These are phyloP conservation scores for Plantago rigida DNA, from an alignment of 305 asterid genomes.

Conservation along the genomic window DNA sequence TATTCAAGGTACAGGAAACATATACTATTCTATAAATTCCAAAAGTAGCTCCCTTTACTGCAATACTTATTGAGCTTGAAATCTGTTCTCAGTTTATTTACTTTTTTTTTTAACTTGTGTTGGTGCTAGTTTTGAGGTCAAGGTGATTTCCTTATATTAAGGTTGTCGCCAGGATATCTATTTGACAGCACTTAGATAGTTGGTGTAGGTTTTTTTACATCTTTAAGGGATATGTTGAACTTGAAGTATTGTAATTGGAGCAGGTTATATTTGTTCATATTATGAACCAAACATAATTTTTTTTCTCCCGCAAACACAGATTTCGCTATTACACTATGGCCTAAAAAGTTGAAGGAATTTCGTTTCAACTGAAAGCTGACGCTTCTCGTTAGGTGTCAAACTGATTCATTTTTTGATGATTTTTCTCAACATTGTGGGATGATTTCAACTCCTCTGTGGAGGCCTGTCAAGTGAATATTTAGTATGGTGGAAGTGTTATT, in stretches of 20 bases:
- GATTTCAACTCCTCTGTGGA: no score
- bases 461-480: no score
- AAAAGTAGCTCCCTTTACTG: constrained; percentile 16
- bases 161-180: background rate
- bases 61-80: constrained; percentile 6
- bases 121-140: constrained; percentile 15
- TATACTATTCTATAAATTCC: constrained; percentile 10
- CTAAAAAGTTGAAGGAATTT: background rate
- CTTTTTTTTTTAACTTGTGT: background rate
- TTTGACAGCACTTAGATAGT: background rate
- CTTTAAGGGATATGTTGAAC: background rate
- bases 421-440: no score
- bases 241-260: background rate
- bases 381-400: no score
- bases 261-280: background rate
- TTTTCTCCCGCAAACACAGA: no score
- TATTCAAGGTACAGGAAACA: constrained; percentile 65
- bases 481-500: no score
- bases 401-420: no score
- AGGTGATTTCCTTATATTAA: constrained; percentile 15
- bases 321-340: no score
- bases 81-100: constrained; percentile 15
- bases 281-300: background rate
- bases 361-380: background rate
- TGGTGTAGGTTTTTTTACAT: background rate